phyloP scores from a whole-genome alignment of 1,139 yeast genomes.

The Lodderomyces elongisporus region DNA sequence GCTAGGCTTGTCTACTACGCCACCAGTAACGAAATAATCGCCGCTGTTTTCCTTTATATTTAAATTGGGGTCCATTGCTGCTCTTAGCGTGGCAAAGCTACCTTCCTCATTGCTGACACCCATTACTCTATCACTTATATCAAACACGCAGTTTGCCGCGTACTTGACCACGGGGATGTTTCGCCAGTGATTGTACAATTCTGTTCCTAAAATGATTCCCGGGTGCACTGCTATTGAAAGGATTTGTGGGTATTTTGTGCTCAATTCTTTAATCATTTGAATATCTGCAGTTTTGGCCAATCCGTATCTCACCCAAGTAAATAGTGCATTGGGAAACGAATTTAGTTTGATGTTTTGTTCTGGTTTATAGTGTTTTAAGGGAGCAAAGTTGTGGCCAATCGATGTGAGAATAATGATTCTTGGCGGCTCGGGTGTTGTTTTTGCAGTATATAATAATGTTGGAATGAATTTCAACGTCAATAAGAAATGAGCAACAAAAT shows the following conservation, averaged over 20 bases:
- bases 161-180: conserved; percentile 21
- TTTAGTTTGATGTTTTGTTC: conserved; percentile 19
- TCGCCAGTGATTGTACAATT: conserved; percentile 29
- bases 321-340: conserved; percentile 20
- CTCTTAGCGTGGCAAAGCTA: conserved; percentile 28
- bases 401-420: conserved; percentile 33
- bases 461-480: conserved; percentile 31
- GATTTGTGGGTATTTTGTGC: conserved; percentile 27
- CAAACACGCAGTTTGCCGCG: conserved; percentile 13
- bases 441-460: conserved; percentile 18
- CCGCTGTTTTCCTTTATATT: conserved; percentile 27
- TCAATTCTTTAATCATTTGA: conserved; percentile 26
- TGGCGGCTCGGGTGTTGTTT: conserved; percentile 19
- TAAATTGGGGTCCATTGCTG: conserved; percentile 28
- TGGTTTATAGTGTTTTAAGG: conserved; percentile 23
- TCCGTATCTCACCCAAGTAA: conserved; percentile 34
- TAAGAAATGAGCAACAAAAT: conserved; percentile 31
- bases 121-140: conserved; percentile 12
- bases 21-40: conserved; percentile 32
- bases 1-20: conserved; percentile 22
- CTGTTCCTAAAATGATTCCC: conserved; percentile 35
- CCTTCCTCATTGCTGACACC: conserved; percentile 37
- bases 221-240: conserved; percentile 36
- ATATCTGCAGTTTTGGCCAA: conserved; percentile 31
- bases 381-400: conserved; percentile 28